Base-by-base conservation (phyloP, 108 stramenopile species). In the Cyclotella choctawhatcheeana region DNA sequence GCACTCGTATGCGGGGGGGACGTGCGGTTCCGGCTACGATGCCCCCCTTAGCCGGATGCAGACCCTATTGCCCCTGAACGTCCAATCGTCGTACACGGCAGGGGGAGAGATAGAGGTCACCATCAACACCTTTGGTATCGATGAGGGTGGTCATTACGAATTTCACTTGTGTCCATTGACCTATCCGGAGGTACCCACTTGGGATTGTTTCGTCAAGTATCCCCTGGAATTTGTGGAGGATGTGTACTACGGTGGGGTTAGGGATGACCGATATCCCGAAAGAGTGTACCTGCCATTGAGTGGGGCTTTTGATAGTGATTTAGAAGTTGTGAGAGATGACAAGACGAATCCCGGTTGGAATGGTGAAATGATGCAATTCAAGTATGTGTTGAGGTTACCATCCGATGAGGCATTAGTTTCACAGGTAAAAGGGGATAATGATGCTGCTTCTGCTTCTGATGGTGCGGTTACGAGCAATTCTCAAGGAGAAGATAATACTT, bases 121-220 rank as follows among this genome's bases (percentile, higher is more conserved):
- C 5, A 43, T 77, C 22, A 43, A 30, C 22, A 17, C 59, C 20
- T 67, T 33, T 17, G 69, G 54, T 1, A 22, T 65, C 17, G 56
- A 64, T 24, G 61, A 35, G 7, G 76, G 76, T 44, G 76, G 76
- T 3, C 69, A 71, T 40, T 66, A 70, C 40, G 76, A 77, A 40
- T 77, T 77, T 34, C 63, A 64, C 35, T 20, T 54, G 1, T 77
- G 76, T 66, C 69, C 76, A 6, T 27, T 71, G 0, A 48, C 29
- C 37, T 71, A 77, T 54, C 76, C 76, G 4, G 25, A 66, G 2
- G 21, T 7, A 10, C 76, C 76, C 37, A 77, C 76, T 2, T 33
- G 24, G 18, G 69, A 66, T 10, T 77, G 76, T 27, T 77, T 77
- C 32, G n/a, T 44, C 2, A 10, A 20, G 21, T 37, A 70, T 51